A percentile compares a stretch with the other conserved stretches of the same genome.
phyloP scores from a whole-genome alignment of 225 moss, liverwort and hornwort species.

The Physcomitrium patens region DNA sequence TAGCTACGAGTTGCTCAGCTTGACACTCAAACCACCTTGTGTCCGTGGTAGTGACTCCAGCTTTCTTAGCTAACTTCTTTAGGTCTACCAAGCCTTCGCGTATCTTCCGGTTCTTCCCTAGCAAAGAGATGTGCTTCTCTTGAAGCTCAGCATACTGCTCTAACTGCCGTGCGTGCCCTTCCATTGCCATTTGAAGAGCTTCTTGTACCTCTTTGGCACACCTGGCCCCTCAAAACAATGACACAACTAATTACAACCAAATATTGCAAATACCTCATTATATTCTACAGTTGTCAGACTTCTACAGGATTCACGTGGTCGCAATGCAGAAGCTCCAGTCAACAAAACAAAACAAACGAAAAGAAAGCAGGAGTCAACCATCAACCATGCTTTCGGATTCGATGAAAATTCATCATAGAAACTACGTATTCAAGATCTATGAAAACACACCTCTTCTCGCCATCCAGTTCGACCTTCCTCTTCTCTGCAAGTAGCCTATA shows the following conservation, averaged over 20 bases:
- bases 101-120: constrained; percentile 88
- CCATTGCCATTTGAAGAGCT: constrained; percentile 98
- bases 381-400: too few species aligned
- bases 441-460: constrained; percentile 69
- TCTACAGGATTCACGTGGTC: background rate
- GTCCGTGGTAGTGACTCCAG: constrained; percentile 76
- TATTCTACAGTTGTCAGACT: too few species aligned
- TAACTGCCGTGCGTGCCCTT: constrained; percentile 86
- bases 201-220: constrained; percentile 92
- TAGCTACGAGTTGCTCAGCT: constrained; percentile 80
- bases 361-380: too few species aligned
- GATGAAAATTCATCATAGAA: background rate
- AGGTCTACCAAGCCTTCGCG: constrained; percentile 79
- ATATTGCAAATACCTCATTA: too few species aligned
- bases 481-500: constrained; percentile 71
- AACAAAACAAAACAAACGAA: too few species aligned
- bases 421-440: too few species aligned
- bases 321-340: too few species aligned
- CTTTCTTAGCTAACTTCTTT: constrained; percentile 84
- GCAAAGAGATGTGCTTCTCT: constrained; percentile 87
- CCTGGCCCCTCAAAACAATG: constrained; percentile 26
- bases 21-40: constrained; percentile 94
- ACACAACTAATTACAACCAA: background rate
- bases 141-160: constrained; percentile 98
- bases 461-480: constrained; percentile 84